These are phyloP conservation scores for Colletotrichum sp. DNA, from an alignment of 2,329 filamentous ascomycete genomes.

Conservation along the genomic window DNA sequence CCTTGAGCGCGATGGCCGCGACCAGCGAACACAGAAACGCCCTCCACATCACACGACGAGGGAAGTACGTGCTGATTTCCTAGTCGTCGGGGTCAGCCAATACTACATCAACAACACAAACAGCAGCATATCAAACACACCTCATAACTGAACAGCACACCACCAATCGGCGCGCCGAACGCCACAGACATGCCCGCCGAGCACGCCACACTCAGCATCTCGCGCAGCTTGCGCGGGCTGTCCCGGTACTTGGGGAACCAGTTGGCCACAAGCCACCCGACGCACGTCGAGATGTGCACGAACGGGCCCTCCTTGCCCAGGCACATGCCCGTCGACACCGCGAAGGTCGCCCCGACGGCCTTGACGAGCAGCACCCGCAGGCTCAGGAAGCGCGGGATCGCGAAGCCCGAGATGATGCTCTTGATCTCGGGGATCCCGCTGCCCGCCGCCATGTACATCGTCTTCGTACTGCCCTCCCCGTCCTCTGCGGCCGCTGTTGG, in stretches of 20 bases:
- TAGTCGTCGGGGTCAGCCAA: neutral
- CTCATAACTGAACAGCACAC: slow-evolving; percentile 65
- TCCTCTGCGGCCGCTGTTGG: slow-evolving; percentile 31
- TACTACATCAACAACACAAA: neutral
- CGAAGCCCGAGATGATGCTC: slow-evolving; percentile 64
- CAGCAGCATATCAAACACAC: slow-evolving; percentile 11
- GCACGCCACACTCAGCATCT: slow-evolving; percentile 62
- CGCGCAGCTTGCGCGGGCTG: slow-evolving; percentile 62
- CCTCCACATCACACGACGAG: slow-evolving; percentile 58
- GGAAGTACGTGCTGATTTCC: slow-evolving; percentile 66
- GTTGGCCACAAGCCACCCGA: slow-evolving; percentile 56
- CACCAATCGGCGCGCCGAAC: slow-evolving; percentile 67
- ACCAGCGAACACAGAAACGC: slow-evolving; percentile 63
- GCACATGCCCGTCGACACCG: slow-evolving; percentile 64
- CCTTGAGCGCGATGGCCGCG: slow-evolving; percentile 59
- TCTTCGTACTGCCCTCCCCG: slow-evolving; percentile 38
- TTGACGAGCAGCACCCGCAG: slow-evolving; percentile 61
- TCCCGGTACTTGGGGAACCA: slow-evolving; percentile 61
- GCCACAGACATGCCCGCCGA: slow-evolving; percentile 63
- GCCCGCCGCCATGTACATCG: slow-evolving; percentile 64
- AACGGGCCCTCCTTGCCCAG: slow-evolving; percentile 68
- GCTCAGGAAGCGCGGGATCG: slow-evolving; percentile 61
- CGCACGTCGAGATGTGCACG: slow-evolving; percentile 64
- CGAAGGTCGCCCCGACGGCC: slow-evolving; percentile 62
- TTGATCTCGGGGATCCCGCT: slow-evolving; percentile 68